Conservation (phyloP, 257 asterid species). For the Solanum chmielewskii region DNA sequence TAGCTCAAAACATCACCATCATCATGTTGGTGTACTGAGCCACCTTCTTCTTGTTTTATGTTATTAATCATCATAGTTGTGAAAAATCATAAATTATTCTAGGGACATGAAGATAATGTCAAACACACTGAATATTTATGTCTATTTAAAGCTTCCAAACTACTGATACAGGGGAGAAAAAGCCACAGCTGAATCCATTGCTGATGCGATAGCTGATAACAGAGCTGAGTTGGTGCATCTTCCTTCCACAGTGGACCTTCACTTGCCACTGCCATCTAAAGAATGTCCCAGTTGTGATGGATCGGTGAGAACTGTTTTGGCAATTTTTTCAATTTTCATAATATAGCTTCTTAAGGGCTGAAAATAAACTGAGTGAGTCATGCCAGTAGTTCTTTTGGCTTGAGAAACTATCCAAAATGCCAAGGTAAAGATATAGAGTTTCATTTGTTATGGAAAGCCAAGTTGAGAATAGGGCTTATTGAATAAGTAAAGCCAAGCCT, state of each 20-base stretch:
- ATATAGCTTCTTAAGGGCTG: not conserved
- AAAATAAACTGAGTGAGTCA: not conserved
- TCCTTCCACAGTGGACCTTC: slow-evolving; percentile 72
- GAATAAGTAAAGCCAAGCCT: not conserved
- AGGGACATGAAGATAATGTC: not conserved
- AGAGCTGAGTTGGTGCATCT: slow-evolving; percentile 93
- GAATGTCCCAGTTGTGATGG: slow-evolving; percentile 90
- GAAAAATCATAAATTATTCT: not conserved
- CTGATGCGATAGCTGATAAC: slow-evolving; percentile 77
- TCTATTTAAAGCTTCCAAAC: not conserved
- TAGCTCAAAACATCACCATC: not conserved
- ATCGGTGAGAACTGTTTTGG: slow-evolving; percentile 46
- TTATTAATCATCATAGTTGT: not conserved
- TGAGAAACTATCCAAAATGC: not conserved
- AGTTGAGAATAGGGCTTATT: not conserved
- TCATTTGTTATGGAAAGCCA: not conserved
- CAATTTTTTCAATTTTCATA: not conserved
- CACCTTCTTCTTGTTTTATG: not conserved
- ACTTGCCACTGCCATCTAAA: slow-evolving; percentile 69
- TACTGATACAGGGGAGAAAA: slow-evolving; percentile 71
- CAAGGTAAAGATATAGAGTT: not conserved
- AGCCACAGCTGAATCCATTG: slow-evolving; percentile 84
- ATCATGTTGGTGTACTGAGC: not conserved
- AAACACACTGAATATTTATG: not conserved
- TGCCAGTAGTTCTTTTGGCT: not conserved